Percentiles rank a stretch among this genome's conserved stretches.
phyloP scores from a whole-genome alignment of 2,329 filamentous ascomycete species.

The Sclerotinia sclerotiorum region DNA sequence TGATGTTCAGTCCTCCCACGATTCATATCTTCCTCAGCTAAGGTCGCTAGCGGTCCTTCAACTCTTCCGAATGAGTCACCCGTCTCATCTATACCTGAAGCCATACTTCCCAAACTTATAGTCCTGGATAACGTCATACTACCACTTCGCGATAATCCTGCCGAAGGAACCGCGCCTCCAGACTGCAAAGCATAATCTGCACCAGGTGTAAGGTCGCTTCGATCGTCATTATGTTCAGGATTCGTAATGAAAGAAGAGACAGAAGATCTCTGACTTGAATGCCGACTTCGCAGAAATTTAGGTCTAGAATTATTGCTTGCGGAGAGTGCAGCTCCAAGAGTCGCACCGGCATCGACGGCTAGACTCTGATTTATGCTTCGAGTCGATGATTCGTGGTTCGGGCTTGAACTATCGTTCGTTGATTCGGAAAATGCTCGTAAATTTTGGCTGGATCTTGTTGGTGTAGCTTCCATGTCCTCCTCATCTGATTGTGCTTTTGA shows the following conservation, averaged over 20 bases:
- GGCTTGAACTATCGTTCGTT: slow-evolving; percentile 31
- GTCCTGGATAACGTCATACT: slow-evolving; percentile 67
- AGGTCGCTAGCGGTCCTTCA: slow-evolving; percentile 53
- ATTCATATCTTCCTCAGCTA: slow-evolving; percentile 58
- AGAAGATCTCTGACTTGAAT: slow-evolving; percentile 59
- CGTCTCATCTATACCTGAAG: slow-evolving; percentile 66
- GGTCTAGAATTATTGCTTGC: slow-evolving; percentile 47
- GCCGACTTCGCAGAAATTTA: slow-evolving; percentile 55
- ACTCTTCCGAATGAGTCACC: slow-evolving; percentile 38
- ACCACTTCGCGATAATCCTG: slow-evolving; percentile 50
- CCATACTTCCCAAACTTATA: slow-evolving; percentile 87
- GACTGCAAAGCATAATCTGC: slow-evolving; percentile 82
- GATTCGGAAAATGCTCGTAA: slow-evolving; percentile 26
- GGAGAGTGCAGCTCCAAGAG: slow-evolving; percentile 48
- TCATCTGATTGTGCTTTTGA: slow-evolving; percentile 31
- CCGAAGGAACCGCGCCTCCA: slow-evolving; percentile 67
- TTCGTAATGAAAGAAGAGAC: slow-evolving; percentile 59
- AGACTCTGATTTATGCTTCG: slow-evolving; percentile 35
- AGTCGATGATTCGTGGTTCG: slow-evolving; percentile 42
- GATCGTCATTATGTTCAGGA: slow-evolving; percentile 51
- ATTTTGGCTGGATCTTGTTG: slow-evolving; percentile 29
- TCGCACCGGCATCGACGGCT: slow-evolving; percentile 48
- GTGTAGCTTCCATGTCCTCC: slow-evolving; percentile 33
- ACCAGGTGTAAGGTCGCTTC: slow-evolving; percentile 70
- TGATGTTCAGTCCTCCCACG: slow-evolving; percentile 47